Evolutionary conservation across 2,329 filamentous ascomycete genomes (phyloP).

Genomic region (Penicillium digitatum): DNA sequence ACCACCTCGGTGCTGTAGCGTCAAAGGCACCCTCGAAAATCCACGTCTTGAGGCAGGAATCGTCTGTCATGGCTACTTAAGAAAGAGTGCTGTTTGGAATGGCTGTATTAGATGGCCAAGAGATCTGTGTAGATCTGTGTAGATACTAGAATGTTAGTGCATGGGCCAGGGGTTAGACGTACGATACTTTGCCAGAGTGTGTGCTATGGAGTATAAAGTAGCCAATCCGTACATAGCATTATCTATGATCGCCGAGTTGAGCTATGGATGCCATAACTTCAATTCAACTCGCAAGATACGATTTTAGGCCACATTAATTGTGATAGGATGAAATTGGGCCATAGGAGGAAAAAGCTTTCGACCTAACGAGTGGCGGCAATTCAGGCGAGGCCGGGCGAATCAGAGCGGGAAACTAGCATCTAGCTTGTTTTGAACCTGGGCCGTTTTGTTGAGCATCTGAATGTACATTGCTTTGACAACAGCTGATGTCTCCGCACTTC

Average conservation of each 20-base stretch:
- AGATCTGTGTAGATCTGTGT: too few relatives aligned
- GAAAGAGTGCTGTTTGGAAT: background rate
- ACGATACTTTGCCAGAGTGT: too few relatives aligned
- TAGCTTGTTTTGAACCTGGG: too few relatives aligned
- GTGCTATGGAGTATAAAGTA: background rate
- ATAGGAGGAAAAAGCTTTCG: background rate
- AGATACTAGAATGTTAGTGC: background rate
- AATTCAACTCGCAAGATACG: background rate
- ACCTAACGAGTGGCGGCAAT: background rate
- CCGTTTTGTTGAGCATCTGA: too few relatives aligned
- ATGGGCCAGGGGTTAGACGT: background rate
- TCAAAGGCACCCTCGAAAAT: background rate
- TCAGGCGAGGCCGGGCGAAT: background rate
- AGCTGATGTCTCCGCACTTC: conserved; percentile 81
- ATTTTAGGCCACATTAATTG: background rate
- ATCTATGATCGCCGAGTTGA: background rate
- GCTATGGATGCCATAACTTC: background rate
- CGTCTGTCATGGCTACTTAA: background rate
- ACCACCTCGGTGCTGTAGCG: background rate
- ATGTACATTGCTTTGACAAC: conserved; percentile 77
- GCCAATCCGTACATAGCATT: background rate
- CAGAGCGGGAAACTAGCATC: background rate
- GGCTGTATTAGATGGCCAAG: background rate
- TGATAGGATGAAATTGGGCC: background rate
- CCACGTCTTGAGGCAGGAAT: background rate